Evolutionary conservation across 1,284 basidiomycete genomes (phyloP), one percentile per base, ranked within the genome.

Genomic region (Ceratobasidium papillatum): DNA sequence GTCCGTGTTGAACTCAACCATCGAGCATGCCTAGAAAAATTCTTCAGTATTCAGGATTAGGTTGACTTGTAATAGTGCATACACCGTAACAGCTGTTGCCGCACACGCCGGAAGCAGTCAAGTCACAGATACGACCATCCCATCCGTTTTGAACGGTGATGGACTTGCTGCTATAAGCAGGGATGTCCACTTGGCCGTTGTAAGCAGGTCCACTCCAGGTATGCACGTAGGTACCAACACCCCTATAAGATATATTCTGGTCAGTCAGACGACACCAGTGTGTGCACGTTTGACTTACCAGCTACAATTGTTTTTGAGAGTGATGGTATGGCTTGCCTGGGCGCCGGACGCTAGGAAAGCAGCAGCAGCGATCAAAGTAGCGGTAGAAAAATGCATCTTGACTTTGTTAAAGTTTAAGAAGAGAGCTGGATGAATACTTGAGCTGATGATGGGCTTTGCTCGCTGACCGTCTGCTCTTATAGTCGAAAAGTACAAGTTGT

Each of bases 71-170:
- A 9, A 30, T 43, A 43, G 41, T 7, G 7, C 64, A 61, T 43
- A 75, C 74, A 1, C 74, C 74, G 12, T 75, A 75, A 54, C 74
- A 76, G 58, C 27, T 68, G 41, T 74, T 75, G 36, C 45, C 61
- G 27, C 75, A 76, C 5, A 45, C 64, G 5, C 74, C 74, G 1
- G 69, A 61, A 17, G 69, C 69, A 47, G 47, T 54, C 17, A 38
- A 52, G 47, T 76, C 73, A 47, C 75, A 76, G 41, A 76, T 74
- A 52, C 73, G 62, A 19, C 73, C 65, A 27, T 76, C 74, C 75
- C 75, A 76, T 27, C 73, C 75, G 8, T 52, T 38, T 1, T 63
- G 75, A 30, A 76, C 38, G n/a, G 52, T 54, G 27, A 76, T 51
- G 27, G 27, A 41, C 56, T 54, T 75, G 27, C 52, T 43, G 30